Base-by-base conservation (phyloP, 495 filamentous ascomycete species). In the Barbatosphaeria neglecta region DNA sequence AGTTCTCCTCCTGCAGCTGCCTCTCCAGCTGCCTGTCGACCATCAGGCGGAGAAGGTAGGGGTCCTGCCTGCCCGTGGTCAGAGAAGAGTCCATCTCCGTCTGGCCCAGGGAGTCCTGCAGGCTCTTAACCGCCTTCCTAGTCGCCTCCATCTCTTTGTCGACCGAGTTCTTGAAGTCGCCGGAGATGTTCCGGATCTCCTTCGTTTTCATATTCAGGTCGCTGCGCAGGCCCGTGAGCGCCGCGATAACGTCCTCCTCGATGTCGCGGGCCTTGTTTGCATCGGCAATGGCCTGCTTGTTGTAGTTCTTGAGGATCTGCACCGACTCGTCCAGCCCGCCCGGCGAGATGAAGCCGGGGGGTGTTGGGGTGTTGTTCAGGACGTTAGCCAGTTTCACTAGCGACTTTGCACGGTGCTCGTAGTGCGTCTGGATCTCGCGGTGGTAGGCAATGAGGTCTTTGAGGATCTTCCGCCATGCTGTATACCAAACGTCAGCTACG, bases 1-100 rank as follows among this genome's bases (percentile, higher is more conserved):
- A 97, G 55, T 96, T 98, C 63, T 98, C 92, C 56, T 98, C 92
- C 58, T 95, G 87, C 37, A 98, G 82, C 58, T 97, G 92, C 53
- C 76, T 83, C 56, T 90, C 90, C 19, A 98, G 69, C 63, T 95
- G 88, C 22, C 81, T 77, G 61, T 97, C 90, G 0, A 94, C 90
- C 33, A 74, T 76, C 27, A 97, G 68, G 43, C 81, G 82, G 51
- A 95, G 66, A 17, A 98, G 76, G 58, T 88, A 97, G 17, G 92
- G 92, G 59, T 98, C 92, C 16, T 82, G 81, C 64, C 92, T 95
- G 17, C 90, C 90, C 3, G 80, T 79, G 9, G 81, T 81, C 46
- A 76, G 70, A 5, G 81, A 72, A 0, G 86, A 77, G 55, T 96
- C 89, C 8, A 80, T 68, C 58, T 95, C 88, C 16, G 80, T 77